These are phyloP conservation scores for Aspergillus affinis DNA, from an alignment of 495 filamentous ascomycete species.

Conservation along the genomic window DNA sequence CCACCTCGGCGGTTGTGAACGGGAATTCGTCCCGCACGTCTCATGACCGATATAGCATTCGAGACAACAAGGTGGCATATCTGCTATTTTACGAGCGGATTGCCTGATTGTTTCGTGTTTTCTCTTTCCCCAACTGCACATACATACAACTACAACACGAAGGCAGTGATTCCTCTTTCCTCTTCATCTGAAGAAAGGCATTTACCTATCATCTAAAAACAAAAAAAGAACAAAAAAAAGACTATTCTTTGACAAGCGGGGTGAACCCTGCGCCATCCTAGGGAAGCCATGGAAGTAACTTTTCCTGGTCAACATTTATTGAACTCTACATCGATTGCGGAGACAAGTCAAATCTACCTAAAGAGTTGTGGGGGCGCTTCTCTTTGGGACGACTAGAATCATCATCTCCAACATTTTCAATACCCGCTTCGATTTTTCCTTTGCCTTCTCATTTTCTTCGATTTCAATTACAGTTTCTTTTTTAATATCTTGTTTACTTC, in stretches of 20 bases:
- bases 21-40: conserved; percentile 58
- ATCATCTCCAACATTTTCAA: background rate
- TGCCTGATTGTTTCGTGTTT: conserved; percentile 22
- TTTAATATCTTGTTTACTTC: conserved; percentile 7
- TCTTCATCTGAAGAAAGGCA: background rate
- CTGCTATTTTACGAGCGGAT: conserved; percentile 91
- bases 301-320: background rate
- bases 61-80: conserved; percentile 96
- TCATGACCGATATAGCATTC: conserved; percentile 64
- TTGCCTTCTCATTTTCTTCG: conserved; percentile 1
- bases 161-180: conserved; percentile 1
- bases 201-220: background rate
- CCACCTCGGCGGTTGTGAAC: conserved; percentile 64
- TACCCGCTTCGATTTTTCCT: background rate
- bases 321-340: background rate
- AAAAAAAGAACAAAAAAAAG: background rate
- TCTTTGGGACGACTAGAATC: background rate
- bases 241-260: background rate
- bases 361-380: background rate
- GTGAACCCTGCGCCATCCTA: background rate
- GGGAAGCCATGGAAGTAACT: background rate
- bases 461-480: background rate
- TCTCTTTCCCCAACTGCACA: conserved; percentile 3
- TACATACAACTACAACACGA: background rate
- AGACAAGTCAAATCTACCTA: background rate